Conservation (phyloP, 768 basidiomycete genomes). For the Lactarius vividus region DNA sequence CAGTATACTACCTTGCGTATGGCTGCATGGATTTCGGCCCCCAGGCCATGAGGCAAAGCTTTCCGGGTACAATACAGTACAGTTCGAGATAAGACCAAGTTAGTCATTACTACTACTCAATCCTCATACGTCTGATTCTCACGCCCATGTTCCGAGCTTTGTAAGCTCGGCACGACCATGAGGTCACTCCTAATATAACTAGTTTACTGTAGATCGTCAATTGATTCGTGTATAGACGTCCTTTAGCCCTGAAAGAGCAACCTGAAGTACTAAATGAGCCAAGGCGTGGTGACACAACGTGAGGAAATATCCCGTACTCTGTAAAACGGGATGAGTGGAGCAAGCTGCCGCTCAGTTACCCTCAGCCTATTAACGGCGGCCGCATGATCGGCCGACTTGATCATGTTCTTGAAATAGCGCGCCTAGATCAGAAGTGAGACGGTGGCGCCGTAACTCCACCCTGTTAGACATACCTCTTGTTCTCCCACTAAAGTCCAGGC, state of each 20-base stretch:
- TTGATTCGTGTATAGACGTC: conserved; percentile 9
- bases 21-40: neutral
- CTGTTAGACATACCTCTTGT: conserved; percentile 61
- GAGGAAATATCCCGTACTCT: conserved; percentile 13
- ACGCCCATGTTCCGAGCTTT: no score
- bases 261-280: conserved; percentile 7
- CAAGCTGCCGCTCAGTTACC: conserved; percentile 14
- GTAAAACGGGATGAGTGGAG: conserved; percentile 19
- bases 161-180: no score
- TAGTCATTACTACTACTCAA: no score
- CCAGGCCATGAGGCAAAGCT: neutral
- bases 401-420: conserved; percentile 27
- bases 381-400: conserved; percentile 20
- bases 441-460: neutral
- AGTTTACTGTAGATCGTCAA: neutral
- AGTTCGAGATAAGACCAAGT: neutral
- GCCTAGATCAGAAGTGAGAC: conserved; percentile 9
- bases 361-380: conserved; percentile 12
- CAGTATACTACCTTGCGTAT: neutral
- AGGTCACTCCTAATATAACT: neutral
- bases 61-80: neutral
- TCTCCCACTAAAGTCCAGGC: conserved; percentile 97
- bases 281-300: neutral
- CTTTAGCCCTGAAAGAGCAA: conserved; percentile 23
- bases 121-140: no score